Evolutionary conservation across 2,329 filamentous ascomycete genomes (phyloP).

Genomic region (Fusarium verrucosum): DNA sequence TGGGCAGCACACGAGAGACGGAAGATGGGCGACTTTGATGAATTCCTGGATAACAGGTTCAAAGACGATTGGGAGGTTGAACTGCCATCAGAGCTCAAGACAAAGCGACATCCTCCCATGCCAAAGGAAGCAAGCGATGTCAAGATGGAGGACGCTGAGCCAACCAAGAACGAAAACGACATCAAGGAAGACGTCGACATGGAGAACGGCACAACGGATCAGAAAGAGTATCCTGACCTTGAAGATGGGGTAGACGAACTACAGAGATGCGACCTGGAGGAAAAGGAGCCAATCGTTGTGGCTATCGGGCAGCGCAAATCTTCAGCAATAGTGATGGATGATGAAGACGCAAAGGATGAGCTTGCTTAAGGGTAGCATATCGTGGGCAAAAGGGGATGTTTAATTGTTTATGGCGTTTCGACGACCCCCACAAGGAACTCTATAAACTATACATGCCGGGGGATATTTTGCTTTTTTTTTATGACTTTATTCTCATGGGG

Average conservation of each 20-base stretch:
- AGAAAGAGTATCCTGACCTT: background rate
- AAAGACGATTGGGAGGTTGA: conserved; percentile 58
- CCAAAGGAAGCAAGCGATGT: conserved; percentile 10
- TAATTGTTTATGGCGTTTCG: background rate
- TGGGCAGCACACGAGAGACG: conserved; percentile 62
- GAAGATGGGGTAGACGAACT: conserved; percentile 1
- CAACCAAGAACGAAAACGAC: background rate
- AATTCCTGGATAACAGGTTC: conserved; percentile 56
- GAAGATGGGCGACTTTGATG: conserved; percentile 60
- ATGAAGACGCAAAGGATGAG: conserved; percentile 9
- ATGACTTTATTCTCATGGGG: background rate
- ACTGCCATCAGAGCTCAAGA: conserved; percentile 50
- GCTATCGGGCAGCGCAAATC: background rate
- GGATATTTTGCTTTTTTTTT: background rate
- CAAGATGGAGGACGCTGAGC: conserved; percentile 22
- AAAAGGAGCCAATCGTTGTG: background rate
- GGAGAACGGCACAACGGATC: background rate
- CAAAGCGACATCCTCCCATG: conserved; percentile 3
- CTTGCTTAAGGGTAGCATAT: background rate
- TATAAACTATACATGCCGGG: background rate
- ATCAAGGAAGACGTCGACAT: background rate
- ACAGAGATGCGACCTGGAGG: background rate
- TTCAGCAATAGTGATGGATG: conserved; percentile 26
- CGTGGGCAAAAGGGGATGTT: background rate
- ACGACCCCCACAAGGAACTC: background rate